A percentile compares a stretch with the other conserved stretches of the same genome.
phyloP scores from a whole-genome alignment of 805 yeast genomes.

The Barnettozyma wickerhamii region DNA sequence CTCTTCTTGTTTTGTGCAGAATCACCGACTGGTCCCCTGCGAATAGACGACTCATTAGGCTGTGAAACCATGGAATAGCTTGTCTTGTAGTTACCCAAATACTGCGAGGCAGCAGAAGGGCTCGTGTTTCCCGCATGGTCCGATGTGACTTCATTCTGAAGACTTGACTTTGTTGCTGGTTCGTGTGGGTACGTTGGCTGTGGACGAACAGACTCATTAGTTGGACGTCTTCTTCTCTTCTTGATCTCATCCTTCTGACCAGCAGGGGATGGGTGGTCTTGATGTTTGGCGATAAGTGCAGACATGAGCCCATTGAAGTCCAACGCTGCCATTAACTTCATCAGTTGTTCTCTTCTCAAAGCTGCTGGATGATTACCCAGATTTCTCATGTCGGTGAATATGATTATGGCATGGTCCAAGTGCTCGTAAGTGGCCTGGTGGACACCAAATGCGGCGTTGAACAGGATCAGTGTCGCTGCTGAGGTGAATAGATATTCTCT shows the following conservation, averaged over 20 bases:
- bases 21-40: conserved; percentile 7
- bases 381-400: conserved; percentile 71
- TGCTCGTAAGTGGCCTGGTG: conserved; percentile 71
- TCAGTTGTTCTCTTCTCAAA: conserved; percentile 62
- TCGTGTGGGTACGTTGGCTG: not conserved
- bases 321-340: conserved; percentile 58
- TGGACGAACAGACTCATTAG: not conserved
- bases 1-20: conserved; percentile 15
- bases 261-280: conserved; percentile 31
- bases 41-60: conserved; percentile 15
- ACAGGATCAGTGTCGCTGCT: conserved; percentile 66
- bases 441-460: conserved; percentile 77
- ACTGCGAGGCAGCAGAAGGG: conserved; percentile 1
- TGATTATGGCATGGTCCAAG: conserved; percentile 64
- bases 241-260: not conserved
- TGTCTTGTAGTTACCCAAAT: not conserved
- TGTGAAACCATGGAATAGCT: conserved; percentile 5
- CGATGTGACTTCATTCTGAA: conserved; percentile 1
- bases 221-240: conserved; percentile 1
- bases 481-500: conserved; percentile 77
- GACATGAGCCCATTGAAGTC: conserved; percentile 67
- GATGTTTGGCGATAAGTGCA: conserved; percentile 52
- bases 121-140: not conserved
- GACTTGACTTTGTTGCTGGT: not conserved
- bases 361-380: conserved; percentile 81